Evolutionary conservation across 2,329 filamentous ascomycete genomes (phyloP).

Genomic region (Fusarium virguliforme): DNA sequence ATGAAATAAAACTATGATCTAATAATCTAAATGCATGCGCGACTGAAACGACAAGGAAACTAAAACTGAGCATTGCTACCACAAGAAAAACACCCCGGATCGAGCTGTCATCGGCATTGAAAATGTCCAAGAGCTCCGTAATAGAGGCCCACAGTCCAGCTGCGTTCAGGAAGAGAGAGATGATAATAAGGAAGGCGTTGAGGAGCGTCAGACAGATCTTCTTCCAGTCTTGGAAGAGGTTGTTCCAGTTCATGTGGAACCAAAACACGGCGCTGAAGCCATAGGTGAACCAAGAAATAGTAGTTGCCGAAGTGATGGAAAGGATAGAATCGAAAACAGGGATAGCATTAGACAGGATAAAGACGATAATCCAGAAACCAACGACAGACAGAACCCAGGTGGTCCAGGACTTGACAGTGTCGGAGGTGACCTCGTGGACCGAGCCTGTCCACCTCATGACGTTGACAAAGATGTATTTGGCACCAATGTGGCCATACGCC

Average conservation of each 20-base stretch:
- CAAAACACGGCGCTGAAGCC: conserved; percentile 38
- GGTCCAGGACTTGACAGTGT: conserved; percentile 39
- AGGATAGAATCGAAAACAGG: conserved; percentile 45
- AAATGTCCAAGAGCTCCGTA: conserved; percentile 23
- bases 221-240: conserved; percentile 29
- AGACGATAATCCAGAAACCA: conserved; percentile 38
- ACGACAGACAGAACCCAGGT: conserved; percentile 38
- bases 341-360: conserved; percentile 44
- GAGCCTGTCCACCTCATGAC: conserved; percentile 15
- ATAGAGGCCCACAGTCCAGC: conserved; percentile 37
- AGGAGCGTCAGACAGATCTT: conserved; percentile 36
- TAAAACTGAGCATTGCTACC: conserved; percentile 22
- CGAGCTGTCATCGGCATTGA: conserved; percentile 22
- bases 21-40: neutral
- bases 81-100: conserved; percentile 29
- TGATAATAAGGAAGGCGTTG: conserved; percentile 30
- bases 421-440: conserved; percentile 17
- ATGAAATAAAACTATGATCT: neutral
- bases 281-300: conserved; percentile 41
- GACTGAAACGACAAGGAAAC: neutral
- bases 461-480: conserved; percentile 36
- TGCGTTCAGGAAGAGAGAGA: conserved; percentile 39
- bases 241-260: conserved; percentile 32
- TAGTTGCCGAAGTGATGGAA: conserved; percentile 36
- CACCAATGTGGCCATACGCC: conserved; percentile 38